phyloP scores from a whole-genome alignment of 495 filamentous ascomycete species.

The Pseudomonodictys pantanalensis region DNA sequence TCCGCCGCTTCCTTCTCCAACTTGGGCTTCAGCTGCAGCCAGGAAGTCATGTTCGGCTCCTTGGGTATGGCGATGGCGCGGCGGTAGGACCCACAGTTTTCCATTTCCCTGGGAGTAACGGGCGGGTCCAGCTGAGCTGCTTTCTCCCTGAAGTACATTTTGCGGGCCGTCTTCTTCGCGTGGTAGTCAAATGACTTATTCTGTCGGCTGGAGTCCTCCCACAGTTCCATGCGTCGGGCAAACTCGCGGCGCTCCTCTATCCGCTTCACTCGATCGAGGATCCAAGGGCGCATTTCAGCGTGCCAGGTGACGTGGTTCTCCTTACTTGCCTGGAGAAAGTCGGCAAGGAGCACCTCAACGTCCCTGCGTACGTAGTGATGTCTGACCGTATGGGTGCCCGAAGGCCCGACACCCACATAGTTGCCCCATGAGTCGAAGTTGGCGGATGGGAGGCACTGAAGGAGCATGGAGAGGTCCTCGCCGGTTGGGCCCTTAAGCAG shows the following conservation, averaged over 20 bases:
- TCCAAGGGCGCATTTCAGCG: constrained; percentile 20
- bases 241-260: constrained; percentile 21
- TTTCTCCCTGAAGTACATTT: constrained; percentile 16
- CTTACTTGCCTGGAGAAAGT: constrained; percentile 7
- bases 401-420: constrained; percentile 23
- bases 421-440: constrained; percentile 33
- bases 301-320: constrained; percentile 11
- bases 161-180: constrained; percentile 27
- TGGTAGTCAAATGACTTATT: constrained; percentile 9
- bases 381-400: constrained; percentile 11
- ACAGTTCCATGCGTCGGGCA: constrained; percentile 26
- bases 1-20: constrained; percentile 24
- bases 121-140: constrained; percentile 27
- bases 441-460: constrained; percentile 28
- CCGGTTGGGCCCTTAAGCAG: constrained; percentile 8
- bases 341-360: constrained; percentile 14
- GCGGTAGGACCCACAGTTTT: constrained; percentile 18
- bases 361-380: constrained; percentile 25
- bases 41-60: constrained; percentile 22
- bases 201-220: constrained; percentile 16
- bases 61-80: constrained; percentile 30
- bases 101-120: constrained; percentile 11
- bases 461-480: constrained; percentile 23
- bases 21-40: constrained; percentile 29
- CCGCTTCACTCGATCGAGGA: constrained; percentile 10